Conservation (phyloP, 306 rosid genomes). For the Rubus idaeus region DNA sequence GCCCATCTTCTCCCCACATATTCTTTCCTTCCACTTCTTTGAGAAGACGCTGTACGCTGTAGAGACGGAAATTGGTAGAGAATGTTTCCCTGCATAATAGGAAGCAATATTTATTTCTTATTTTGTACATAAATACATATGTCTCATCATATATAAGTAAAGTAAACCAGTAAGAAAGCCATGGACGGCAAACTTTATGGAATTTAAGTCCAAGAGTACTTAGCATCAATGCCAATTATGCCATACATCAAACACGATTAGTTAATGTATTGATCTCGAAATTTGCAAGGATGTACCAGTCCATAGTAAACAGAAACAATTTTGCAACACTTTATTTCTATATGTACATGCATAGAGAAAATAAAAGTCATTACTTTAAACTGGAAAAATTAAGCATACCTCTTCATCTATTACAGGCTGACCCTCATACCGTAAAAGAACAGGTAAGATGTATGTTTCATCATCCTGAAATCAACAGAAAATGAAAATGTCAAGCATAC, state of each 20-base stretch:
- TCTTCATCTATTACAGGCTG: slow-evolving; percentile 94
- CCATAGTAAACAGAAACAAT: slow-evolving; percentile 2
- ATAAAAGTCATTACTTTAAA: slow-evolving; percentile 2
- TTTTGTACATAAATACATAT: neutral
- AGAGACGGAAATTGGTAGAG: slow-evolving; percentile 90
- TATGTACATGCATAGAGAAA: slow-evolving; percentile 10
- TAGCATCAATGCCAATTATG: neutral
- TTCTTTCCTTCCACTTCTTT: slow-evolving; percentile 73
- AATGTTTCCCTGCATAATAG: slow-evolving; percentile 88
- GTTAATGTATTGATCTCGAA: slow-evolving; percentile 20
- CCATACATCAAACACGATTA: slow-evolving; percentile 6
- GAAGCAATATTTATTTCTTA: slow-evolving; percentile 18
- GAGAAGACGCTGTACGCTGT: slow-evolving; percentile 86
- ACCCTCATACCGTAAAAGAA: slow-evolving; percentile 89
- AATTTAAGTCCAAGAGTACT: neutral
- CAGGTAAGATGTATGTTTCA: slow-evolving; percentile 90
- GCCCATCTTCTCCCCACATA: slow-evolving; percentile 96
- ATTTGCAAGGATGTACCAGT: slow-evolving; percentile 17
- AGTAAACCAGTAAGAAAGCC: neutral
- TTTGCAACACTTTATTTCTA: slow-evolving; percentile 3
- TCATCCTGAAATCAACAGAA: slow-evolving; percentile 71
- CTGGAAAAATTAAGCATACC: slow-evolving; percentile 52
- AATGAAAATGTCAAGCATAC: slow-evolving; percentile 28
- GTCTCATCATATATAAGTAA: neutral
- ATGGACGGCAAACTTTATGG: neutral